phyloP scores from a whole-genome alignment of 2,329 filamentous ascomycete species.

The Trichoderma guizhouense region DNA sequence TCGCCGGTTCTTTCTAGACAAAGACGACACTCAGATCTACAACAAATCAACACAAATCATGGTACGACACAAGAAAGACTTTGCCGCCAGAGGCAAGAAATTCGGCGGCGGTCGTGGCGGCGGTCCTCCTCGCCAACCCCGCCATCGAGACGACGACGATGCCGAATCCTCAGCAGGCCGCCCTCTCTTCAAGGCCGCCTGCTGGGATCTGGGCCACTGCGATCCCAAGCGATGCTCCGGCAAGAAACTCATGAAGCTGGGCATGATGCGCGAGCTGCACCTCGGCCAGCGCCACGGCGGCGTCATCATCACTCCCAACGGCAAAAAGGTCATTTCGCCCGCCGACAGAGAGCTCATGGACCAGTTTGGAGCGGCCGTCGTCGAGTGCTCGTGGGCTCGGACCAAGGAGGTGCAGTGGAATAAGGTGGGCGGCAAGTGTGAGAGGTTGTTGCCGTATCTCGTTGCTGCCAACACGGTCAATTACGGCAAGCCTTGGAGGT shows the following conservation, averaged over 20 bases:
- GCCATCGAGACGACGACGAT: conserved; percentile 44
- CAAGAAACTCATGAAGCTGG: conserved; percentile 87
- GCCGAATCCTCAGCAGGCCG: conserved; percentile 32
- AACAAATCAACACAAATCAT: conserved; percentile 43
- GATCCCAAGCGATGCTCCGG: conserved; percentile 95
- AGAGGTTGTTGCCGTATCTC: conserved; percentile 86
- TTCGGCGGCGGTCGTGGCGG: conserved; percentile 55
- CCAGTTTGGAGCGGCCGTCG: conserved; percentile 87
- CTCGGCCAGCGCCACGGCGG: conserved; percentile 89
- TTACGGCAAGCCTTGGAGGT: conserved; percentile 89
- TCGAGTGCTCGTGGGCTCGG: conserved; percentile 95
- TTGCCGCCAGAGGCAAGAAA: conserved; percentile 70
- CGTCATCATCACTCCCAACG: conserved; percentile 93
- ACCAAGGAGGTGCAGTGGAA: conserved; percentile 87
- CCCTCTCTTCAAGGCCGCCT: conserved; percentile 81
- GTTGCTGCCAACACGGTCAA: conserved; percentile 97
- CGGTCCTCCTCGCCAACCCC: conserved; percentile 46
- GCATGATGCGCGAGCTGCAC: conserved; percentile 88
- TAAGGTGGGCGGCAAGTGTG: conserved; percentile 89
- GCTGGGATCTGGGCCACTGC: conserved; percentile 97
- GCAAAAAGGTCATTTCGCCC: conserved; percentile 77
- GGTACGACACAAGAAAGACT: conserved; percentile 96
- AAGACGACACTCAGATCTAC: background rate
- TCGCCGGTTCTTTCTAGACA: background rate
- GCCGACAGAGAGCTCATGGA: conserved; percentile 80